Evolutionary conservation across 2,329 filamentous ascomycete genomes (phyloP).

Genomic region (Dothideomycetes sp.): DNA sequence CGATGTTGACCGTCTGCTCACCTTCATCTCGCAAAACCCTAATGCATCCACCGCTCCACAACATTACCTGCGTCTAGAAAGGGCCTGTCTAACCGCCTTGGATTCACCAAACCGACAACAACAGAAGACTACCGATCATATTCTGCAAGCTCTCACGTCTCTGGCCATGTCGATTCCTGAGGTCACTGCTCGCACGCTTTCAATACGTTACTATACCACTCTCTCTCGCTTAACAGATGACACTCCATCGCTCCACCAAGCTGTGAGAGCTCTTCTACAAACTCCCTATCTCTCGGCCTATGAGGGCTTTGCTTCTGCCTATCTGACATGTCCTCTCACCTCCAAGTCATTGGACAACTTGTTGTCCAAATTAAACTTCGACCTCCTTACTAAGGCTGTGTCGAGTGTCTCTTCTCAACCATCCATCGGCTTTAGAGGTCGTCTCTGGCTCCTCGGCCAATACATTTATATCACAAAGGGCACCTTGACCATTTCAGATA

Average conservation of each 20-base stretch:
- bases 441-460: slow-evolving; percentile 50
- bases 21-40: slow-evolving; percentile 21
- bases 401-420: neutral
- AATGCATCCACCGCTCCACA: slow-evolving; percentile 21
- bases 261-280: slow-evolving; percentile 25
- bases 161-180: slow-evolving; percentile 5
- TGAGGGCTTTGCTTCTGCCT: slow-evolving; percentile 32
- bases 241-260: slow-evolving; percentile 20
- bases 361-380: slow-evolving; percentile 18
- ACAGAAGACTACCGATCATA: neutral
- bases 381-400: neutral
- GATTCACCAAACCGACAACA: neutral
- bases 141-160: slow-evolving; percentile 12
- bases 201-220: slow-evolving; percentile 25
- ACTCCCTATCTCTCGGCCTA: slow-evolving; percentile 26
- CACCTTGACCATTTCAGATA: slow-evolving; percentile 32
- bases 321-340: slow-evolving; percentile 21
- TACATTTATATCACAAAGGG: slow-evolving; percentile 38
- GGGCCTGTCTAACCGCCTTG: slow-evolving; percentile 29
- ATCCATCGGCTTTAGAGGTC: slow-evolving; percentile 16
- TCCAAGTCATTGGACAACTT: slow-evolving; percentile 21
- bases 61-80: slow-evolving; percentile 35
- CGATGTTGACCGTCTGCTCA: slow-evolving; percentile 33
- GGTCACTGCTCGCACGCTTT: slow-evolving; percentile 2
- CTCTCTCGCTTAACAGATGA: slow-evolving; percentile 18